Evolutionary conservation across 371 early-diverging fungal species (phyloP).

Genomic region (Capniomyces stellatus): DNA sequence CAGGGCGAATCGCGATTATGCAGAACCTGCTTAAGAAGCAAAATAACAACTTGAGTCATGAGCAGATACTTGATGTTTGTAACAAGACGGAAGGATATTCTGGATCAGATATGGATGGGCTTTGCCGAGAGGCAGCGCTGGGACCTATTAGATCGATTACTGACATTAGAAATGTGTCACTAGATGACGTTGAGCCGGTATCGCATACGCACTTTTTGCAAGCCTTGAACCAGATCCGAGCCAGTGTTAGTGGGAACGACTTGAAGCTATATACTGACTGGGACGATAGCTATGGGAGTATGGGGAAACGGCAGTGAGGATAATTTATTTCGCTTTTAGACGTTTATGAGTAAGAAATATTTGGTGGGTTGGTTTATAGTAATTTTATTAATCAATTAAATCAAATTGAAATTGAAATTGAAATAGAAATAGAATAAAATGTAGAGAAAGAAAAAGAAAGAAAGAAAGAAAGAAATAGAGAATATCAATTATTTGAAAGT

Average conservation of each 20-base stretch:
- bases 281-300: conserved; percentile 33
- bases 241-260: conserved; percentile 67
- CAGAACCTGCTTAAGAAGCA: conserved; percentile 35
- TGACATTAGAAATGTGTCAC: conserved; percentile 20
- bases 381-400: not conserved
- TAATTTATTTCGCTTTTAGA: not conserved
- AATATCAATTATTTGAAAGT: not conserved
- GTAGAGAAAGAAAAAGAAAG: not conserved
- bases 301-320: too few relatives aligned
- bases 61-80: conserved; percentile 40
- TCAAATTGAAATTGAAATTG: not conserved
- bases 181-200: conserved; percentile 55
- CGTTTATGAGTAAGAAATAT: not conserved
- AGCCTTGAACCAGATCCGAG: conserved; percentile 63
- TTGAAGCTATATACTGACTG: conserved; percentile 49
- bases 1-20: conserved; percentile 50
- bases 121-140: conserved; percentile 54
- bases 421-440: not conserved
- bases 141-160: conserved; percentile 52
- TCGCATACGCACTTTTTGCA: conserved; percentile 47
- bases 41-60: conserved; percentile 31
- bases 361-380: not conserved
- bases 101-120: conserved; percentile 84
- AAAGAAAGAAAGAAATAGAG: not conserved
- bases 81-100: conserved; percentile 38